Evolutionary conservation across 176 grass and related monocot species (phyloP), one percentile per base, ranked within the genome.

Genomic region (Lolium perenne): DNA sequence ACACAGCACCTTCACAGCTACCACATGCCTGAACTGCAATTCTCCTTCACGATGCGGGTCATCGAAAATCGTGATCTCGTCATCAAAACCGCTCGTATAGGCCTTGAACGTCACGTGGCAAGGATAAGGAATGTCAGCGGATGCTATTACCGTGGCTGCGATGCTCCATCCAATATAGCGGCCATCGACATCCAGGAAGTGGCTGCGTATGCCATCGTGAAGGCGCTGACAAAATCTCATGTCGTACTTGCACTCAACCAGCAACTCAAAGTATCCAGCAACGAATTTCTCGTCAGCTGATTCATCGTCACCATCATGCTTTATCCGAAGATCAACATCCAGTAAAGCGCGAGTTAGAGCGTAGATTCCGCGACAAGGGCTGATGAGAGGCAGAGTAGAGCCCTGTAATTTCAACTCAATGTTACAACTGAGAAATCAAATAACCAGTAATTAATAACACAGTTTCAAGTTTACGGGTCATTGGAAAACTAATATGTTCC

Each of bases 381-480:
- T 67, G 29, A 5, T 7, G 64, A 67, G 64, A 67, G 25, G 64
- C 64, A 67, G 14, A 0, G 29, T 38, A 67, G 29, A 67, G 0
- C 64, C 64, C 64, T 67, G 64, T 8, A 67, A 67, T 38, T 67
- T 67, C 64, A 67, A 67, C 7, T 67, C 12, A 67, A 67, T 67
- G 26, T 67, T 67, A 67, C 14, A 67, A 67, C 64, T 68, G 32
- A 38, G 29, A 68, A 38, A 68, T 65, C 17, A 68, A 68, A 68
- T 38, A 68, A 16, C 10, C 25, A 38, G 6, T 66, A 66, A 35
- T 26, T 26, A 35, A 38, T 16, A 66, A 66, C 32, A 6, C 32
- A 29, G 4, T 35, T 35, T 7, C 29, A 17, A 38, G 61, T 60
- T 60, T 60, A 60, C 10, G 20, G 60, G 63, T 53, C 14, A 16